A percentile compares a stretch with the other conserved stretches of the same genome.
These are phyloP conservation scores for Penicillium aurantiogriseum DNA, from an alignment of 2,329 filamentous ascomycete species.

Conservation along the genomic window DNA sequence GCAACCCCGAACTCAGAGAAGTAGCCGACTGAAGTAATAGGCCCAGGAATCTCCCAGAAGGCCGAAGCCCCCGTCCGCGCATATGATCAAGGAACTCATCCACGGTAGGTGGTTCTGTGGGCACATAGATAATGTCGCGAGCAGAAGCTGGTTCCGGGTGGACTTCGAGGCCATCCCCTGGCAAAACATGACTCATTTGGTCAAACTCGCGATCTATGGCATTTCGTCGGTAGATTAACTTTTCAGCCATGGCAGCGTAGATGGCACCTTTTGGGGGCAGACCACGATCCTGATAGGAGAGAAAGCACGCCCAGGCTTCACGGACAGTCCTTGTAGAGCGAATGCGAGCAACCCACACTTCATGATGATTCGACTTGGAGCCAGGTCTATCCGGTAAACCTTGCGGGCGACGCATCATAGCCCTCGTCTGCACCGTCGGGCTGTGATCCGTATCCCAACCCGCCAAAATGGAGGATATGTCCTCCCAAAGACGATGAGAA, in stretches of 20 bases:
- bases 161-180: constrained; percentile 58
- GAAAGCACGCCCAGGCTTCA: constrained; percentile 65
- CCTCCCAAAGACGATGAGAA: constrained; percentile 51
- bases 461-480: constrained; percentile 53
- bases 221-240: constrained; percentile 47
- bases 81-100: constrained; percentile 55
- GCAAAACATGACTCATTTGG: constrained; percentile 36
- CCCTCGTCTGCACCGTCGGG: constrained; percentile 61
- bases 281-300: constrained; percentile 52
- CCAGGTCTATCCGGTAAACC: constrained; percentile 12
- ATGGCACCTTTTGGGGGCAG: constrained; percentile 41
- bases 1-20: constrained; percentile 42
- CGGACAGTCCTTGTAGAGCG: constrained; percentile 59
- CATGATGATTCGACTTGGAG: constrained; percentile 20
- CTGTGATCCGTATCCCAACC: constrained; percentile 64
- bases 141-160: constrained; percentile 56
- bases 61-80: constrained; percentile 44
- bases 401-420: constrained; percentile 38
- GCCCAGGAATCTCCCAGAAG: constrained; percentile 46
- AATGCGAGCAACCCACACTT: constrained; percentile 59
- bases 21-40: constrained; percentile 50
- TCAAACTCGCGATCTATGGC: constrained; percentile 24
- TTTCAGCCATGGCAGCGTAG: constrained; percentile 58
- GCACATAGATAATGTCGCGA: constrained; percentile 58
- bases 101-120: constrained; percentile 52